These are phyloP conservation scores for Gonium pectorale DNA, from an alignment of 139 green algal genomes.

Conservation along the genomic window DNA sequence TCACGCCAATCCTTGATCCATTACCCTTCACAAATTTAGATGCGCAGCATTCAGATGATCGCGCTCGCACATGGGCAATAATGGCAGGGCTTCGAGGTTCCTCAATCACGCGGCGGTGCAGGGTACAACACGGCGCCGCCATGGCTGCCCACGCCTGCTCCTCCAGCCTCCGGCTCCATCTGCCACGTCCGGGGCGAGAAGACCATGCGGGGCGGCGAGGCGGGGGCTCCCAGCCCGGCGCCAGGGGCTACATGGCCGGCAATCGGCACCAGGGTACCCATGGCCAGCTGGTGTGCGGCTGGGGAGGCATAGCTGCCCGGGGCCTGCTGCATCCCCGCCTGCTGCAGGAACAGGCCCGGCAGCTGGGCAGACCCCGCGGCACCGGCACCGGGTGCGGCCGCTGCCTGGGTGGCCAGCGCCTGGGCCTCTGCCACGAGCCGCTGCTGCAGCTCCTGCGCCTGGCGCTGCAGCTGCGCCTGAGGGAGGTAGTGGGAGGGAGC, in stretches of 20 bases:
- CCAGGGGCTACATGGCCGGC: background rate
- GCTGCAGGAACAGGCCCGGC: too few relatives aligned
- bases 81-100: too few relatives aligned
- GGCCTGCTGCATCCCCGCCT: too few relatives aligned
- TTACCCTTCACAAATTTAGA: too few relatives aligned
- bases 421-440: constrained; percentile 16
- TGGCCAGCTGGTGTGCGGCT: too few relatives aligned
- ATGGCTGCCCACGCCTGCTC: background rate
- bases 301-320: too few relatives aligned
- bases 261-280: too few relatives aligned
- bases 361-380: too few relatives aligned
- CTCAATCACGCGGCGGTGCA: constrained; percentile 10
- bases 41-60: too few relatives aligned
- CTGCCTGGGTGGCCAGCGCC: background rate
- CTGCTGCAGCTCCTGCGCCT: constrained; percentile 38
- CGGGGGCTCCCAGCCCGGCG: background rate
- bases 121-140: background rate
- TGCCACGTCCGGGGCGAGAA: constrained; percentile 31
- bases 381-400: too few relatives aligned
- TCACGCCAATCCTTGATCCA: too few relatives aligned
- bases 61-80: too few relatives aligned
- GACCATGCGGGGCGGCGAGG: background rate
- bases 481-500: background rate
- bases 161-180: background rate
- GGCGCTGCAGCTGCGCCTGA: constrained; percentile 37